A percentile compares a stretch with the other conserved stretches of the same genome.
Conservation (phyloP, 2,329 filamentous ascomycete species). For the Exophiala sideris region DNA sequence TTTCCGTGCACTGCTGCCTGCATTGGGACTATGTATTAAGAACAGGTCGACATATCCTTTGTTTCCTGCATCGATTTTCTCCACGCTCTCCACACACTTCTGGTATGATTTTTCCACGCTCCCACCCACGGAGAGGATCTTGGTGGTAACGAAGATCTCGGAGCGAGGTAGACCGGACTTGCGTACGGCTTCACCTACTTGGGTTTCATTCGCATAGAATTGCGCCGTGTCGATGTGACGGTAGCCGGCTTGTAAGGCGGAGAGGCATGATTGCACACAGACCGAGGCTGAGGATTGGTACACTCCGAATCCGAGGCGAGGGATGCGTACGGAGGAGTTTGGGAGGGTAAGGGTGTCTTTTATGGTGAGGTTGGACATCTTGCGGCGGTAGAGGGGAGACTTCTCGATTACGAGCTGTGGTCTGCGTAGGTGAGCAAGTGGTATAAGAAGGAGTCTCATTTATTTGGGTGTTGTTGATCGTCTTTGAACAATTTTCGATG, state of each 20-base stretch:
- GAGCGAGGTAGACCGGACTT: slow-evolving; percentile 54
- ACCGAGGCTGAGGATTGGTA: slow-evolving; percentile 57
- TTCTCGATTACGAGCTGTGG: background rate
- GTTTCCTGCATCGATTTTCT: slow-evolving; percentile 53
- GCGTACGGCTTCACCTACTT: slow-evolving; percentile 63
- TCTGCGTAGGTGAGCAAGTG: background rate
- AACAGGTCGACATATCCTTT: slow-evolving; percentile 69
- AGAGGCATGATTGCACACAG: slow-evolving; percentile 57
- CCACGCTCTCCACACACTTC: slow-evolving; percentile 59
- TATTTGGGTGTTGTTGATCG: background rate
- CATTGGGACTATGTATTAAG: slow-evolving; percentile 63
- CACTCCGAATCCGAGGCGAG: slow-evolving; percentile 68
- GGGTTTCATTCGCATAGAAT: slow-evolving; percentile 65
- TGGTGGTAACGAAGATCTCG: slow-evolving; percentile 68
- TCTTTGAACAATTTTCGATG: slow-evolving; percentile 4
- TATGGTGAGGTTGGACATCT: slow-evolving; percentile 39
- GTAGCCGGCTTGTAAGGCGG: slow-evolving; percentile 55
- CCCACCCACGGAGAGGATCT: slow-evolving; percentile 57
- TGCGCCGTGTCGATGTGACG: slow-evolving; percentile 61
- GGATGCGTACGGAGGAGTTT: slow-evolving; percentile 54
- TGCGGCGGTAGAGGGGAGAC: slow-evolving; percentile 24
- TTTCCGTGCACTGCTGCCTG: slow-evolving; percentile 54
- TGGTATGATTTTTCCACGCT: slow-evolving; percentile 59
- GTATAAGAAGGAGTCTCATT: background rate
- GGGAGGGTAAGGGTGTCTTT: slow-evolving; percentile 50